Percentiles rank a stretch among this genome's conserved stretches.
These are phyloP conservation scores for Candolleomyces aberdarensis DNA, from an alignment of 768 basidiomycete genomes.

Conservation along the genomic window DNA sequence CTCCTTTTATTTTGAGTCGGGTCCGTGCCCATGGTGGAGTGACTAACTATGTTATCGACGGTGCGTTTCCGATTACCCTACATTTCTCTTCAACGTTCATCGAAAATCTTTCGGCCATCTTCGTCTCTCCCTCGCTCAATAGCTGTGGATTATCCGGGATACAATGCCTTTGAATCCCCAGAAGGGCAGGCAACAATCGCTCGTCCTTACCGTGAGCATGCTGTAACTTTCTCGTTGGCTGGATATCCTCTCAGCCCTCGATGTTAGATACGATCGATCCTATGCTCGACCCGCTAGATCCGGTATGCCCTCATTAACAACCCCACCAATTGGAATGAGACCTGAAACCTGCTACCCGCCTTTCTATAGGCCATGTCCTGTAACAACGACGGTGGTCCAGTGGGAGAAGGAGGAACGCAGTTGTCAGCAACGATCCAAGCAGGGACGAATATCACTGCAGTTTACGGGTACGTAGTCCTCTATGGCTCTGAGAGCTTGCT, in stretches of 20 bases:
- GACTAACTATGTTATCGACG: no score
- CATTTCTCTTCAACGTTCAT: no score
- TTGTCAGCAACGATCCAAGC: conserved; percentile 32
- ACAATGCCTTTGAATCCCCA: conserved; percentile 31
- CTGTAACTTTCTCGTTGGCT: neutral
- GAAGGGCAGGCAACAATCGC: conserved; percentile 30
- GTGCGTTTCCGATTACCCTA: no score
- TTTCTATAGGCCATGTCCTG: conserved; percentile 25
- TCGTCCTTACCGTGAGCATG: conserved; percentile 18
- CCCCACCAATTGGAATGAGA: neutral
- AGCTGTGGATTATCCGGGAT: conserved; percentile 29
- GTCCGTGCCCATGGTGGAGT: no score
- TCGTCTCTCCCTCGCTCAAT: neutral
- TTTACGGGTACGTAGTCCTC: conserved; percentile 23
- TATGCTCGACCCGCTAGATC: neutral
- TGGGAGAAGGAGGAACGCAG: conserved; percentile 18
- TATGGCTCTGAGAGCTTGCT: conserved; percentile 1
- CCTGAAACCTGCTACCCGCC: neutral
- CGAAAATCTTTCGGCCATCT: no score
- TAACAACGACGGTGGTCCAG: conserved; percentile 32
- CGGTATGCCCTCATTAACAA: neutral
- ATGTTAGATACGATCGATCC: neutral
- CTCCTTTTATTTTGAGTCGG: no score
- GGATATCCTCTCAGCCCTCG: neutral
- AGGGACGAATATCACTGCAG: conserved; percentile 29